A percentile compares a stretch with the other conserved stretches of the same genome.
Evolutionary conservation across 352 stramenopile genomes (phyloP).

Genomic region (Thalassiosira mediterranea): DNA sequence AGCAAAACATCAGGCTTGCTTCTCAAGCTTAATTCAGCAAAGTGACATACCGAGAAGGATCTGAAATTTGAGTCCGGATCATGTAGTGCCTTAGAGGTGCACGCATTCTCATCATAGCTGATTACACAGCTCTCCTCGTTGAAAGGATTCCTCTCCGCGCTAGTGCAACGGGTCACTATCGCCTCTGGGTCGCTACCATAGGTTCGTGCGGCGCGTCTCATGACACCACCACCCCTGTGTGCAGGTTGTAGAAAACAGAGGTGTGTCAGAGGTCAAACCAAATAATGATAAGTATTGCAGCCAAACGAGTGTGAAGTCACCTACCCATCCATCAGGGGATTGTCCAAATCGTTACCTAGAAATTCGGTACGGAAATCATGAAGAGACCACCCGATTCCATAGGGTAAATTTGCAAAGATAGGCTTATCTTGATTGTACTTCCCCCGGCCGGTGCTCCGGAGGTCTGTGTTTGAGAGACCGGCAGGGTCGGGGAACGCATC

Average conservation of each 20-base stretch:
- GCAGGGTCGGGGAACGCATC: slow-evolving; percentile 39
- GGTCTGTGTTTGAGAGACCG: slow-evolving; percentile 28
- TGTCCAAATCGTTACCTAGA: slow-evolving; percentile 25
- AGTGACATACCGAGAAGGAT: not conserved
- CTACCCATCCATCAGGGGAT: slow-evolving; percentile 28
- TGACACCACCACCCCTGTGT: slow-evolving; percentile 14
- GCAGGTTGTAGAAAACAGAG: too few relatives aligned
- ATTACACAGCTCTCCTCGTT: slow-evolving; percentile 48
- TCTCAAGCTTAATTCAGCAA: not conserved
- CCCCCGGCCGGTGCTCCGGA: slow-evolving; percentile 22
- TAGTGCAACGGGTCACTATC: slow-evolving; percentile 43
- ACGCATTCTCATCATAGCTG: slow-evolving; percentile 43
- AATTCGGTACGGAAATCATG: slow-evolving; percentile 51
- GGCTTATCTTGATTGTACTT: slow-evolving; percentile 55
- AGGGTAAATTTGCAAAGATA: slow-evolving; percentile 56
- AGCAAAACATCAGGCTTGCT: too few relatives aligned
- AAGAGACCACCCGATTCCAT: slow-evolving; percentile 25
- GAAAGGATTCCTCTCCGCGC: slow-evolving; percentile 32
- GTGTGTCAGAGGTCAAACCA: too few relatives aligned
- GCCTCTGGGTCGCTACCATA: too few relatives aligned
- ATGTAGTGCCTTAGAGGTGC: too few relatives aligned
- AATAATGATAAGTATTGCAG: too few relatives aligned
- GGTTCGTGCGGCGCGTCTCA: slow-evolving; percentile 37
- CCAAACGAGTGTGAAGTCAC: too few relatives aligned
- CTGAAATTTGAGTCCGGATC: too few relatives aligned